These are phyloP conservation scores for Penicillium occitanis DNA, from an alignment of 2,329 filamentous ascomycete genomes.

Conservation along the genomic window DNA sequence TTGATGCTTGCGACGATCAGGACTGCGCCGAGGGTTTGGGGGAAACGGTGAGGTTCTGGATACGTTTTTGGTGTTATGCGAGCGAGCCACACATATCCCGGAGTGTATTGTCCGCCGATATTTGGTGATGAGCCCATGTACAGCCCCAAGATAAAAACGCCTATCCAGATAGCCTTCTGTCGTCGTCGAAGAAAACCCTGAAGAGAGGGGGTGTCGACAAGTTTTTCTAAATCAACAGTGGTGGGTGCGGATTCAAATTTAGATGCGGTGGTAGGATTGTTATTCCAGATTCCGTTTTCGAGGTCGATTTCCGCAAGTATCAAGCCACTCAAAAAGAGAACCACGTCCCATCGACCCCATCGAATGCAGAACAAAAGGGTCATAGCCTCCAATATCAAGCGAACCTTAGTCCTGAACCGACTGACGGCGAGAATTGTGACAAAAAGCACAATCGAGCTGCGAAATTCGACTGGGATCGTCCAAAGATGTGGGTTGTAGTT, in stretches of 20 bases:
- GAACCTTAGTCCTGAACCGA: constrained; percentile 34
- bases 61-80: constrained; percentile 42
- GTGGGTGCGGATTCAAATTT: constrained; percentile 24
- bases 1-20: constrained; percentile 46
- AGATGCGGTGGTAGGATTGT: neutral
- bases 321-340: constrained; percentile 45
- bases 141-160: constrained; percentile 41
- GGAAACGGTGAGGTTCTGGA: constrained; percentile 46
- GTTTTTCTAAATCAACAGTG: constrained; percentile 32
- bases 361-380: constrained; percentile 43
- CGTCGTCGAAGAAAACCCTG: constrained; percentile 27
- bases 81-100: constrained; percentile 44
- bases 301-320: constrained; percentile 46
- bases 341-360: constrained; percentile 46
- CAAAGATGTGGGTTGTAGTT: constrained; percentile 50
- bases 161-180: constrained; percentile 37
- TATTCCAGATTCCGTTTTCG: constrained; percentile 38
- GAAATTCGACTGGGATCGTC: constrained; percentile 50
- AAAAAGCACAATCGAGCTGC: constrained; percentile 47
- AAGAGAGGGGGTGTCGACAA: constrained; percentile 20
- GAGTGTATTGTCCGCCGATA: constrained; percentile 40
- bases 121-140: constrained; percentile 47
- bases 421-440: constrained; percentile 43
- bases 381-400: constrained; percentile 35
- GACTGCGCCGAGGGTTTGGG: constrained; percentile 44